These are phyloP conservation scores for Thamnidium elegans DNA, from an alignment of 192 early-diverging fungal genomes.

Conservation along the genomic window DNA sequence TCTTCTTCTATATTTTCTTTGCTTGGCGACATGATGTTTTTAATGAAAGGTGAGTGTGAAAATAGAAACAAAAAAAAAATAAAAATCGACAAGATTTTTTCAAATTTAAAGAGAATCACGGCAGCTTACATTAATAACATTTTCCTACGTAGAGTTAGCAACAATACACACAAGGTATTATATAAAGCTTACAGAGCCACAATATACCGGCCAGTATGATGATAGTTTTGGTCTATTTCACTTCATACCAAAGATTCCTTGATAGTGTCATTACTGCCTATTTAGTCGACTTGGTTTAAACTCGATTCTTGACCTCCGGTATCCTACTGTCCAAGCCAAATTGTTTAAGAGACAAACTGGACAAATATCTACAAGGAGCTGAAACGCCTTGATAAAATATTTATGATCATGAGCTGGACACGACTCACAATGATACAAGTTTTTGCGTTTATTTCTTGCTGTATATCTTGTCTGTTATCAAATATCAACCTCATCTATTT, in stretches of 20 bases:
- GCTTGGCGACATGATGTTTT: constrained; percentile 5
- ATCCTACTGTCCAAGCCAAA: constrained; percentile 6
- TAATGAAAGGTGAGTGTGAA: constrained; percentile 6
- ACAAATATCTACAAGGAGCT: constrained; percentile 4
- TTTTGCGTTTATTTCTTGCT: constrained; percentile 12
- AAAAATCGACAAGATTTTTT: no score
- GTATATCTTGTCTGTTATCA: constrained; percentile 8
- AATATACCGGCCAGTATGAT: no score
- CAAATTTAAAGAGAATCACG: no score
- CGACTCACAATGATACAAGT: constrained; percentile 1
- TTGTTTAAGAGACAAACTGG: constrained; percentile 8
- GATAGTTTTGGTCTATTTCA: no score
- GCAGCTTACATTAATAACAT: no score
- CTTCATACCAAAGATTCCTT: no score
- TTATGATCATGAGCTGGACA: constrained; percentile 8
- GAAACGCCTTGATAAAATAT: constrained; percentile 2
- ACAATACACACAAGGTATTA: no score
- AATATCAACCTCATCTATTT: constrained; percentile 7
- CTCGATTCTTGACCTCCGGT: constrained; percentile 4
- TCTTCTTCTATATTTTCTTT: constrained; percentile 6
- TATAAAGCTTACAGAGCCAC: no score
- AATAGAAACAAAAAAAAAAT: no score
- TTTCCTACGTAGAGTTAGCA: no score
- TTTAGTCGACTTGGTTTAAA: constrained; percentile 10
- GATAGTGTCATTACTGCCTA: no score